Conservation (phyloP, 495 filamentous ascomycete genomes). For the Hypoxylon cercidicola region DNA sequence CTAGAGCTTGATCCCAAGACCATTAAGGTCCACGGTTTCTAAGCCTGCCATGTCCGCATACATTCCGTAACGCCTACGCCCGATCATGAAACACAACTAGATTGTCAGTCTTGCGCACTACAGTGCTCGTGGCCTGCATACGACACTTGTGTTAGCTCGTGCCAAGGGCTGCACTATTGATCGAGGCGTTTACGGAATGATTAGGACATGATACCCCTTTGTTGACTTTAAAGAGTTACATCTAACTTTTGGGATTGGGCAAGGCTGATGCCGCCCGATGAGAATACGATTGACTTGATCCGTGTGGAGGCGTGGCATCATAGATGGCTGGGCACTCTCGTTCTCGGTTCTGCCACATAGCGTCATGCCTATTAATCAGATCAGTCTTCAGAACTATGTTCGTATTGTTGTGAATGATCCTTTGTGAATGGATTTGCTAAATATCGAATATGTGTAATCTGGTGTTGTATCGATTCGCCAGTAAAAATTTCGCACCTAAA, state of each 20-base stretch:
- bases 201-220: slow-evolving; percentile 51
- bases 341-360: slow-evolving; percentile 35
- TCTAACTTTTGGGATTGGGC: slow-evolving; percentile 28
- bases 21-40: slow-evolving; percentile 95
- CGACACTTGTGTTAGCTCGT: slow-evolving; percentile 31
- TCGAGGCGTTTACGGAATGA: slow-evolving; percentile 49
- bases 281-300: slow-evolving; percentile 27
- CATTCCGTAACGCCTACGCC: slow-evolving; percentile 38
- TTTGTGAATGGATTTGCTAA: background rate
- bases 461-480: background rate
- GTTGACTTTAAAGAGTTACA: slow-evolving; percentile 33
- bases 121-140: slow-evolving; percentile 17
- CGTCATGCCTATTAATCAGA: slow-evolving; percentile 33
- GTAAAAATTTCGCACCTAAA: too few relatives aligned
- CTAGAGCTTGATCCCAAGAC: slow-evolving; percentile 92
- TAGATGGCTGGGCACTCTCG: slow-evolving; percentile 36
- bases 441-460: background rate
- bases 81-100: slow-evolving; percentile 36
- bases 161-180: slow-evolving; percentile 45
- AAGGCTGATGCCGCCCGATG: slow-evolving; percentile 16
- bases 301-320: slow-evolving; percentile 32
- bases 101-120: slow-evolving; percentile 40
- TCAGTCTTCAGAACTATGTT: slow-evolving; percentile 23
- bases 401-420: slow-evolving; percentile 4
- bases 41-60: slow-evolving; percentile 56